Evolutionary conservation across 768 basidiomycete genomes (phyloP).

Genomic region (Boletus vinaceobasis): DNA sequence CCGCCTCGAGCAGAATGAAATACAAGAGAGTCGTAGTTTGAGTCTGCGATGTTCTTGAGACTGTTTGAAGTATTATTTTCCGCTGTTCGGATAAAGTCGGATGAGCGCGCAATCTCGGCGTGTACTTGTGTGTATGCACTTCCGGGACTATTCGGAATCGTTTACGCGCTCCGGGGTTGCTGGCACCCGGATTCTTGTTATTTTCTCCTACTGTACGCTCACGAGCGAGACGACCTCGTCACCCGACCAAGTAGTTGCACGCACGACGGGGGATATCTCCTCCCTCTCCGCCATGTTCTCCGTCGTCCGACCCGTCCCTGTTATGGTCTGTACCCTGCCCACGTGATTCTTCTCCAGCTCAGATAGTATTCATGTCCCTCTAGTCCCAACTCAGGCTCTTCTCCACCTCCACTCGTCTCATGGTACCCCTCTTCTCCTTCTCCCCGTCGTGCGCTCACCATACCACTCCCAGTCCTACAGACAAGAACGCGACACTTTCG

Average conservation of each 20-base stretch:
- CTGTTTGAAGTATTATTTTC: no score
- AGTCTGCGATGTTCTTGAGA: no score
- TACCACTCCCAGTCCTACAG: conserved; percentile 54
- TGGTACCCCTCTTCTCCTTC: conserved; percentile 30
- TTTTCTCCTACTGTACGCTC: not conserved
- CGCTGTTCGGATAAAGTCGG: no score
- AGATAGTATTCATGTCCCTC: not conserved
- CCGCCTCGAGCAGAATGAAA: no score
- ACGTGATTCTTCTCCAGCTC: conserved; percentile 21
- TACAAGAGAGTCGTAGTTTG: no score
- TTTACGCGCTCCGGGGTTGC: not conserved
- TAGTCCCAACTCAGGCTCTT: conserved; percentile 11
- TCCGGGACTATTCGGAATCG: not conserved
- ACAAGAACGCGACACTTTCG: conserved; percentile 91
- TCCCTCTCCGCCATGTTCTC: conserved; percentile 10
- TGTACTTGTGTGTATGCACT: no score
- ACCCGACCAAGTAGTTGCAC: not conserved
- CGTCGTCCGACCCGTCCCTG: conserved; percentile 8
- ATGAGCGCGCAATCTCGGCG: no score
- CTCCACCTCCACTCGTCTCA: conserved; percentile 32
- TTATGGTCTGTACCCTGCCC: conserved; percentile 9
- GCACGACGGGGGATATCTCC: not conserved
- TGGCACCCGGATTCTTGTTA: no score
- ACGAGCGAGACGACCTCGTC: no score
- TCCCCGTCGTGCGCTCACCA: not conserved